Base-by-base conservation (phyloP, 768 basidiomycete genomes). In the Trametes sanguinea region DNA sequence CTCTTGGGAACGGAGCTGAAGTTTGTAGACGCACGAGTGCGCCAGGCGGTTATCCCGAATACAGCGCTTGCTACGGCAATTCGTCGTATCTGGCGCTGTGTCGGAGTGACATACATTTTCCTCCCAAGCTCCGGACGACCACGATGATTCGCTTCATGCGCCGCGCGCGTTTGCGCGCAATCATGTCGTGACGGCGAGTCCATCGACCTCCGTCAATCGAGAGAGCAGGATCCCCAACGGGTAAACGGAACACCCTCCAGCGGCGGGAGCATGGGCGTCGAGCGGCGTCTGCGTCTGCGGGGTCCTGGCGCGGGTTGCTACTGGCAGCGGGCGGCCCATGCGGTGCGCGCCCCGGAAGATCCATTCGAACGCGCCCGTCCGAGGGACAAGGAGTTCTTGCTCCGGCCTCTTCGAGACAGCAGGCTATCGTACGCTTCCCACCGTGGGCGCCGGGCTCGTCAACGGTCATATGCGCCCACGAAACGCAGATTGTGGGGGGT, bases 401-500 rank as follows among this genome's bases (percentile, higher is more conserved):
- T 22, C 27, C 47, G 47, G 6, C 13, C 27, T 30, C 11, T 27
- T 50, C 48, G 7, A 43, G 42, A 14, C 42, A 14, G 42, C 44
- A 57, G 46, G 56, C 56, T 50, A 57, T 57, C 55, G 55, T 39
- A 57, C 55, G 46, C 53, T 37, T 22, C 22, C 22, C 22, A 39
- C 39, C 13, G 39, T 39, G 13, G 8, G 39, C 22, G 22, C 22
- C 35, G 35, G 2, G 35, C 35, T 37, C 35, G 35, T 37, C 35
- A 37, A 37, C 35, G 11, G 35, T 22, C 22, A 37, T 37, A 37
- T 11, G 35, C 35, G 35, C 11, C 35, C 35, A 37, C 35, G 35
- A 37, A 6, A 22, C 22, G 22, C 22, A 22, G 22, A 22, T 22
- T 22, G 22, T 37, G 6, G 35, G 6, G 35, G 35, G 6, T 37